Percentiles rank a stretch among this genome's conserved stretches.
These are phyloP conservation scores for Phanerodontia chrysosporium DNA, from an alignment of 768 basidiomycete species.

Conservation along the genomic window DNA sequence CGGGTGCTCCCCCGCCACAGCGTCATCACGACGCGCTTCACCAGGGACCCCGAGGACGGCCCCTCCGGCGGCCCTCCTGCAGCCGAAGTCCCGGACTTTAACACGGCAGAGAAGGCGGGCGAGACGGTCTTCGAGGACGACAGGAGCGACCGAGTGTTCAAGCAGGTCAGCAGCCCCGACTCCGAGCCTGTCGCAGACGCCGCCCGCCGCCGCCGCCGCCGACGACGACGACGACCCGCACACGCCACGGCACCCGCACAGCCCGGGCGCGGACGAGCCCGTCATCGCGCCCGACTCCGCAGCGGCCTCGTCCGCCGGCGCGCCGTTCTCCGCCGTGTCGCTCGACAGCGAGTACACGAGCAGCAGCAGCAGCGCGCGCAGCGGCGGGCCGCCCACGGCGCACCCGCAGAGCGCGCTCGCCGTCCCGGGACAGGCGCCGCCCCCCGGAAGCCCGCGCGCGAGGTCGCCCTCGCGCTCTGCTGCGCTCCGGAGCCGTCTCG, in stretches of 20 bases:
- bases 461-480: neutral
- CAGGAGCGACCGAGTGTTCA: slow-evolving; percentile 6
- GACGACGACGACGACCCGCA: neutral
- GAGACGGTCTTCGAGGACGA: neutral
- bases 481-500: neutral
- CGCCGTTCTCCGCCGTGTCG: neutral
- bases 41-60: neutral
- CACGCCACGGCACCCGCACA: neutral
- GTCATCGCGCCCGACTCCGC: neutral
- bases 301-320: neutral
- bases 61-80: neutral
- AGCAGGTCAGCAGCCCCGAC: slow-evolving; percentile 17
- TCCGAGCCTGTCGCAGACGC: slow-evolving; percentile 2
- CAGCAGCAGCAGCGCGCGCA: neutral
- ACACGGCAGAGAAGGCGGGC: neutral
- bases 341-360: neutral
- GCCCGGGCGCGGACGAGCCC: neutral
- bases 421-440: neutral
- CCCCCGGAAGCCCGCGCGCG: neutral
- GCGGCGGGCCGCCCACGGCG: neutral
- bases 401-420: slow-evolving; percentile 11
- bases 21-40: slow-evolving; percentile 20
- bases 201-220: neutral
- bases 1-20: slow-evolving; percentile 28
- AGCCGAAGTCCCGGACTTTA: slow-evolving; percentile 3